Evolutionary conservation across 2,329 filamentous ascomycete genomes (phyloP).

Genomic region (Biscogniauxia mediterranea): DNA sequence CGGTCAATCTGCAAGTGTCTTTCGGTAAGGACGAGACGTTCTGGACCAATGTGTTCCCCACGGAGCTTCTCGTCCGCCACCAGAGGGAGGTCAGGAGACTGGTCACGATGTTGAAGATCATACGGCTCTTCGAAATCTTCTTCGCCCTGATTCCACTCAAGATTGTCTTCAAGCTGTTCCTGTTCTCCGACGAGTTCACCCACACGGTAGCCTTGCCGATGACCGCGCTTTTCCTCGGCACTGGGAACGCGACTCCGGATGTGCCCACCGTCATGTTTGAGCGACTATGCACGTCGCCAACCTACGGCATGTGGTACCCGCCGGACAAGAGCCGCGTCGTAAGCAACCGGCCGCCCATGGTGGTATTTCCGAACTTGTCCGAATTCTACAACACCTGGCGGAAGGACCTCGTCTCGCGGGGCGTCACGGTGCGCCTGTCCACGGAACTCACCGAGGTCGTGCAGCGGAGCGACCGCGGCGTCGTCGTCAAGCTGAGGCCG

Average conservation of each 20-base stretch:
- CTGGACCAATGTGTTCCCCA: constrained; percentile 58
- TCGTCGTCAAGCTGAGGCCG: constrained; percentile 44
- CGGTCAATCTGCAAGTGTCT: constrained; percentile 53
- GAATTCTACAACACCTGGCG: constrained; percentile 55
- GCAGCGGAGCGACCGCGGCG: constrained; percentile 47
- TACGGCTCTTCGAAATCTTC: constrained; percentile 52
- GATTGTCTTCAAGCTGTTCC: constrained; percentile 30
- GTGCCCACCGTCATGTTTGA: constrained; percentile 35
- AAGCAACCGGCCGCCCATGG: constrained; percentile 54
- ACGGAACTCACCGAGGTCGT: constrained; percentile 51
- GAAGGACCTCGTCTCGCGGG: constrained; percentile 45
- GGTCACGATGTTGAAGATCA: constrained; percentile 46
- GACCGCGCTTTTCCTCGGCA: constrained; percentile 37
- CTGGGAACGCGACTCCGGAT: constrained; percentile 34
- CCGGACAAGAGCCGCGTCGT: constrained; percentile 30
- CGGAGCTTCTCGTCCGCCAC: constrained; percentile 48
- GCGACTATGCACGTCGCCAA: constrained; percentile 40
- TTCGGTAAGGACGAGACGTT: constrained; percentile 56
- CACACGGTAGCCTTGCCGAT: constrained; percentile 34
- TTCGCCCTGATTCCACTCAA: constrained; percentile 49
- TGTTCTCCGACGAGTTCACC: constrained; percentile 34
- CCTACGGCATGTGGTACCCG: constrained; percentile 59
- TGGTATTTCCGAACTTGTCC: constrained; percentile 56
- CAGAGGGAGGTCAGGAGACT: constrained; percentile 49
- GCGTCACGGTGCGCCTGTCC: constrained; percentile 51